Conservation (phyloP, 352 stramenopile genomes). For the Pythium apleroticum region DNA sequence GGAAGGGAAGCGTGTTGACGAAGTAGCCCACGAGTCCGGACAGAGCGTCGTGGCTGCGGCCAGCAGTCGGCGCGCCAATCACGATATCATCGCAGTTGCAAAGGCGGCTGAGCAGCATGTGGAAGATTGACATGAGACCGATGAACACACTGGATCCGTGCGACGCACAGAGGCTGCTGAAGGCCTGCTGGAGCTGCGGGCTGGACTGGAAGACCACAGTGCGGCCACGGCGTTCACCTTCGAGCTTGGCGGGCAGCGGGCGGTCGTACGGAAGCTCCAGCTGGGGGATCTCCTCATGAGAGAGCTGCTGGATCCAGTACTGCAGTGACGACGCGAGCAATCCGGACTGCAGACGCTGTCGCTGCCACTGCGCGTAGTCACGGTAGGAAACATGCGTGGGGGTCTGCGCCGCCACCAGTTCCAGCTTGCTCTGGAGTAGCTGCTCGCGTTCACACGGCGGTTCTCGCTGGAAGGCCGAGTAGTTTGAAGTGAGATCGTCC, state of each 20-base stretch:
- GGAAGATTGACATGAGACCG: slow-evolving; percentile 45
- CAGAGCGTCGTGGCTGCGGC: slow-evolving; percentile 31
- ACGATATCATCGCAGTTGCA: slow-evolving; percentile 42
- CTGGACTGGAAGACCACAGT: slow-evolving; percentile 40
- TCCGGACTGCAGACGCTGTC: slow-evolving; percentile 35
- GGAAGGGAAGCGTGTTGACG: slow-evolving; percentile 55
- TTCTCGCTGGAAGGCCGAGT: slow-evolving; percentile 13
- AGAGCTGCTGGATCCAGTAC: slow-evolving; percentile 50
- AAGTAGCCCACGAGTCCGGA: slow-evolving; percentile 53
- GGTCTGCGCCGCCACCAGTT: neutral
- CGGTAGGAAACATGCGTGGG: slow-evolving; percentile 34
- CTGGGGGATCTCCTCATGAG: slow-evolving; percentile 11
- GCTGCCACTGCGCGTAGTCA: slow-evolving; percentile 53
- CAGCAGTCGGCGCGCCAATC: slow-evolving; percentile 42
- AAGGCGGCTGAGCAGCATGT: slow-evolving; percentile 43
- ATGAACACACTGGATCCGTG: slow-evolving; percentile 51
- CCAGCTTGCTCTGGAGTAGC: slow-evolving; percentile 2
- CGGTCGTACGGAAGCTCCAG: slow-evolving; percentile 51
- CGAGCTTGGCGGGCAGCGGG: neutral
- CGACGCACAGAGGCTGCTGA: slow-evolving; percentile 34
- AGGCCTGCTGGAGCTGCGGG: slow-evolving; percentile 26
- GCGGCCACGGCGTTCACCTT: slow-evolving; percentile 22
- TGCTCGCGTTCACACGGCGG: neutral
- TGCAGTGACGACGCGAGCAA: slow-evolving; percentile 35
- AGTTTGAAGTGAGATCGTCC: slow-evolving; percentile 35